Evolutionary conservation across 306 rosid genomes (phyloP).

Genomic region (Quercus agrifolia): DNA sequence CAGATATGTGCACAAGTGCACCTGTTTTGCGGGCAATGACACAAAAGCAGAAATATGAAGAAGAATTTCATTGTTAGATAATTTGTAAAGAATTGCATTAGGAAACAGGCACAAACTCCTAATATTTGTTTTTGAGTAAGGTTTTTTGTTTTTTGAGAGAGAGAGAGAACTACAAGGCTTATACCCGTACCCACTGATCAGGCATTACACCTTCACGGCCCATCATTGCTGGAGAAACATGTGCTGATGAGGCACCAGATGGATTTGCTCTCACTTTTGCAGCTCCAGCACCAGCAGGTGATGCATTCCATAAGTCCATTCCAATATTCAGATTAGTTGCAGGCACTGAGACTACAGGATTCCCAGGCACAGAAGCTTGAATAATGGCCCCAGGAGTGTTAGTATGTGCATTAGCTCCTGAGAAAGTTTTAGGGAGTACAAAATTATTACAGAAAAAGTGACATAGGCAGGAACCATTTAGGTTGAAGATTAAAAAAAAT

Average conservation of each 20-base stretch:
- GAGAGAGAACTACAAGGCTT: conserved; percentile 7
- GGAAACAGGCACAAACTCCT: not conserved
- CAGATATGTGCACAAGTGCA: not conserved
- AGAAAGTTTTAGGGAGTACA: conserved; percentile 18
- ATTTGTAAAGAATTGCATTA: not conserved
- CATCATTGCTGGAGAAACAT: conserved; percentile 34
- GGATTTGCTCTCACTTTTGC: conserved; percentile 60
- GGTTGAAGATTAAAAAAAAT: conserved; percentile 5
- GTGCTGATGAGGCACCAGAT: conserved; percentile 48
- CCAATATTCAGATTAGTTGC: conserved; percentile 87
- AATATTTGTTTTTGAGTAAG: too few relatives aligned
- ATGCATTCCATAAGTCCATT: conserved; percentile 91
- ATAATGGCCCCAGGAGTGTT: conserved; percentile 38
- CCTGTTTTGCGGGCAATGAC: not conserved
- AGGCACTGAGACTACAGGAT: conserved; percentile 56
- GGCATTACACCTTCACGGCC: conserved; percentile 51
- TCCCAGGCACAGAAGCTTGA: conserved; percentile 62
- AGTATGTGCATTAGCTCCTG: conserved; percentile 85
- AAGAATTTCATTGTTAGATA: not conserved
- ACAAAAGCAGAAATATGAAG: not conserved
- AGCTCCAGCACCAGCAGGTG: conserved; percentile 53
- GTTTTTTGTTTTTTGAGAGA: not conserved
- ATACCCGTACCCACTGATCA: conserved; percentile 88
- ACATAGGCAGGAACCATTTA: not conserved
- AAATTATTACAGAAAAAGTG: conserved; percentile 11